Evolutionary conservation across 768 basidiomycete genomes (phyloP), one percentile per base, ranked within the genome.

Genomic region (Tylopilus vinaceipallidus): DNA sequence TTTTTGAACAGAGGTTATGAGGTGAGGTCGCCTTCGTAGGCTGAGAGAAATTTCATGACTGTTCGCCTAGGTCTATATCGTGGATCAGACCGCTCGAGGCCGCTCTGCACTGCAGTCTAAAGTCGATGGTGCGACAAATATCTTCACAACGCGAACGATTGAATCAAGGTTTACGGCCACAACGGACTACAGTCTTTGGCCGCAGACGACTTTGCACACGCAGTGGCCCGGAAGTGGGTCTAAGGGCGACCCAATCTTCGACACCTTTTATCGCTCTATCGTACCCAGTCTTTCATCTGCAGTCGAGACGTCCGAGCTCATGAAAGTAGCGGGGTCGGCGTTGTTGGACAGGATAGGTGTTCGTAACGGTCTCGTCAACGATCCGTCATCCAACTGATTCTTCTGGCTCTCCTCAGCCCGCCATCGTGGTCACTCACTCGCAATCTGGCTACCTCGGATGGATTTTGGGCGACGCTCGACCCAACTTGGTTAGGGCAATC

Each of bases 151-250:
- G 0, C 56, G 56, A 12, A 59, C 47, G 3, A 60, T 75, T 38
- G 73, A 77, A 52, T 66, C 73, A n/a, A 68, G 63, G 16, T 74
- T 77, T 38, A 78, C 77, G 7, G 75, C 75, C 23, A 69, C 75
- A 2, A 61, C 69, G 53, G 46, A 54, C 2, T 70, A 68, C 53
- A 58, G 66, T 16, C 60, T 77, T 29, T 80, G 78, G 78, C 73
- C 77, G 0, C 69, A 75, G 55, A 74, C 77, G 4, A 50, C 54
- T 2, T 57, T 76, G 36, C 76, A 77, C 40, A 79, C 75, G 0
- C 77, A 79, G 49, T 80, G 79, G 79, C 77, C 76, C 3, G 79
- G 79, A 16, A 74, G 71, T 43, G 79, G 79, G n/a, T 71, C 63
- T 41, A 57, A 63, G 24, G 76, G 77, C 4, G 79, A 80, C 44